These are phyloP conservation scores for Nectriaceae sp. DNA, from an alignment of 2,329 filamentous ascomycete species.

Conservation along the genomic window DNA sequence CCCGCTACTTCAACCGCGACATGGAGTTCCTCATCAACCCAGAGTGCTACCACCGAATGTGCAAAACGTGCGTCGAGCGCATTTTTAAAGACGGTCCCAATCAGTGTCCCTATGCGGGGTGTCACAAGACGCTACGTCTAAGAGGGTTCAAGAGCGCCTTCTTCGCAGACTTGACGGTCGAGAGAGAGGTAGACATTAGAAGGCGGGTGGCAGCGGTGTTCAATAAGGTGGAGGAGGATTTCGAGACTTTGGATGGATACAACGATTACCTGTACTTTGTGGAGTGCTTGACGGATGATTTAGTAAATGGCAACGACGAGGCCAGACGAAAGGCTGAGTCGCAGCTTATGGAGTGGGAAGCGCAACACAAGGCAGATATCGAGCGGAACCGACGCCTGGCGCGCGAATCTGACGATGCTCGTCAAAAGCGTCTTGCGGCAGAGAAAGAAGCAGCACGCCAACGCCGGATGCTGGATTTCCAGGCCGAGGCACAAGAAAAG, in stretches of 20 bases:
- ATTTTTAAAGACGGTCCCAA: slow-evolving; percentile 92
- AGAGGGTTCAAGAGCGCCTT: slow-evolving; percentile 84
- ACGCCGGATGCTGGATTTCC: slow-evolving; percentile 61
- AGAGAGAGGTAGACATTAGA: slow-evolving; percentile 92
- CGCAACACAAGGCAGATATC: slow-evolving; percentile 69
- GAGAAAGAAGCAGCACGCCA: slow-evolving; percentile 66
- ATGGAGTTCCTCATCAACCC: slow-evolving; percentile 97
- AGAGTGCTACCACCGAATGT: slow-evolving; percentile 99
- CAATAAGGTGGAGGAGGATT: slow-evolving; percentile 89
- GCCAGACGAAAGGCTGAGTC: slow-evolving; percentile 52
- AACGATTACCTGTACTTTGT: slow-evolving; percentile 96
- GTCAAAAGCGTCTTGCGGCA: slow-evolving; percentile 56
- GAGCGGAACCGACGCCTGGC: slow-evolving; percentile 61
- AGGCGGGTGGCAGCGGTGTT: slow-evolving; percentile 78
- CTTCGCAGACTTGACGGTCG: slow-evolving; percentile 84
- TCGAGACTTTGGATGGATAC: slow-evolving; percentile 78
- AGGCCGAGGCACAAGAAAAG: slow-evolving; percentile 72
- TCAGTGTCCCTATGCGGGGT: slow-evolving; percentile 88
- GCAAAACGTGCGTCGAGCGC: slow-evolving; percentile 90
- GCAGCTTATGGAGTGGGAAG: slow-evolving; percentile 63
- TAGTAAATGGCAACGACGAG: slow-evolving; percentile 72
- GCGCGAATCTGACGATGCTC: slow-evolving; percentile 55
- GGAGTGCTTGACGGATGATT: slow-evolving; percentile 86
- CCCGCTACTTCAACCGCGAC: slow-evolving; percentile 90
- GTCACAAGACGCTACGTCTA: slow-evolving; percentile 82